phyloP scores from a whole-genome alignment of 2,329 filamentous ascomycete genomes.

The Amauroascus niger region DNA sequence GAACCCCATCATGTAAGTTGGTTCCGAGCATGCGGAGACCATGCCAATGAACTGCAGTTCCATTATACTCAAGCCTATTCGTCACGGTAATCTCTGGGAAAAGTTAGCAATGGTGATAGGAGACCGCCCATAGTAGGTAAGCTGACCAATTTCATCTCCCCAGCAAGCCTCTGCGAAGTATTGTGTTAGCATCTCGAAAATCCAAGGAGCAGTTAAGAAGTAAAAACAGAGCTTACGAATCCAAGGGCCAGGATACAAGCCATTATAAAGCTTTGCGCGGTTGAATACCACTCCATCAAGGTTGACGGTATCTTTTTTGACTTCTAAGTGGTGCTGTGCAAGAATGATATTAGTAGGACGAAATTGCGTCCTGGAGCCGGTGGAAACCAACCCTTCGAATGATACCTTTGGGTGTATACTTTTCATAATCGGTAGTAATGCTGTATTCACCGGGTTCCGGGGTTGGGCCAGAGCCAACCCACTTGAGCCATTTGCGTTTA shows the following conservation, averaged over 20 bases:
- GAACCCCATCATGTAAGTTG: constrained; percentile 26
- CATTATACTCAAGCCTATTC: constrained; percentile 15
- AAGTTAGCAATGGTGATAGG: background rate
- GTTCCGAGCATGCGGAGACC: constrained; percentile 28
- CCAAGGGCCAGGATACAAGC: constrained; percentile 16
- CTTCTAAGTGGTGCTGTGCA: constrained; percentile 10
- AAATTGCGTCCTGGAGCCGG: background rate
- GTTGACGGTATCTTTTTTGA: constrained; percentile 12
- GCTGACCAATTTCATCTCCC: constrained; percentile 15
- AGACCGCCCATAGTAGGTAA: background rate
- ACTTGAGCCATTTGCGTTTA: constrained; percentile 14
- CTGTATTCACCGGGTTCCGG: constrained; percentile 12
- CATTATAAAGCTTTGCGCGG: constrained; percentile 14
- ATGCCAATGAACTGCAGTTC: constrained; percentile 22
- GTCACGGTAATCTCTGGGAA: constrained; percentile 14
- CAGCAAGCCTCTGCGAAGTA: constrained; percentile 13
- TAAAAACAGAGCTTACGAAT: constrained; percentile 11
- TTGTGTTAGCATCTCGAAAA: constrained; percentile 2
- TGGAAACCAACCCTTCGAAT: constrained; percentile 10
- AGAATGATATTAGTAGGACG: background rate
- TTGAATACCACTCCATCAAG: constrained; percentile 13
- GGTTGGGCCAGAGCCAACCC: constrained; percentile 3
- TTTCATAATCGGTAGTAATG: constrained; percentile 15
- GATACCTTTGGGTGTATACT: constrained; percentile 13
- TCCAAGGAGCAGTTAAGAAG: background rate